phyloP scores from a whole-genome alignment of 371 early-diverging fungal genomes.

The Mortierella sp. region DNA sequence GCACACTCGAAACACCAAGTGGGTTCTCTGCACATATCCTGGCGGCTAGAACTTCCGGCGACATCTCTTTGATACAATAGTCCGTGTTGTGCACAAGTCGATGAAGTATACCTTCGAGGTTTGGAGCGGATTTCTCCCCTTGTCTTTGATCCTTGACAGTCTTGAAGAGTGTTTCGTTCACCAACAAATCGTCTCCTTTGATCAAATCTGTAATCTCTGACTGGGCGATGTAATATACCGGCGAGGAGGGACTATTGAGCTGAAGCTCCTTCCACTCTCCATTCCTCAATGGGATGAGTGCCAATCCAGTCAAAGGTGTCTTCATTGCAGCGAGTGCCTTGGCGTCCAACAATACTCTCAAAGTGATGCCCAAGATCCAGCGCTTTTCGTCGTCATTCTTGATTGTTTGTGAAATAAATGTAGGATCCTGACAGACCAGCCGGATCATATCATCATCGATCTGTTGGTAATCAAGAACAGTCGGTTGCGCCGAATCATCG shows the following conservation, averaged over 20 bases:
- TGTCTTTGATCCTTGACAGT: too few species aligned
- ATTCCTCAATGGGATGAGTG: conserved; percentile 17
- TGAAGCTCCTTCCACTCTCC: conserved; percentile 16
- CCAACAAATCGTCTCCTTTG: conserved; percentile 3
- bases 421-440: background rate
- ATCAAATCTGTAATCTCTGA: background rate
- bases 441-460: conserved; percentile 15
- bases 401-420: conserved; percentile 3
- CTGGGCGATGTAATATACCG: conserved; percentile 2
- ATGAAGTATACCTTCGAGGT: background rate
- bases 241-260: background rate
- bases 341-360: background rate
- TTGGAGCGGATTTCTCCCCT: too few species aligned
- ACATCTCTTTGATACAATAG: background rate
- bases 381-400: background rate
- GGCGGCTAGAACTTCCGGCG: background rate
- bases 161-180: conserved; percentile 11
- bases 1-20: background rate
- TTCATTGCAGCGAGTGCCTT: background rate
- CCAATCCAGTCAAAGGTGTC: background rate
- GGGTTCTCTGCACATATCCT: conserved; percentile 9
- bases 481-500: conserved; percentile 6
- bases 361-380: conserved; percentile 15
- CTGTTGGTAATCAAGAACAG: background rate
- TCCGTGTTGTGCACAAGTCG: background rate